A percentile compares a stretch with the other conserved stretches of the same genome.
These are phyloP conservation scores for Kuraishia molischiana DNA, from an alignment of 805 yeast genomes.

Conservation along the genomic window DNA sequence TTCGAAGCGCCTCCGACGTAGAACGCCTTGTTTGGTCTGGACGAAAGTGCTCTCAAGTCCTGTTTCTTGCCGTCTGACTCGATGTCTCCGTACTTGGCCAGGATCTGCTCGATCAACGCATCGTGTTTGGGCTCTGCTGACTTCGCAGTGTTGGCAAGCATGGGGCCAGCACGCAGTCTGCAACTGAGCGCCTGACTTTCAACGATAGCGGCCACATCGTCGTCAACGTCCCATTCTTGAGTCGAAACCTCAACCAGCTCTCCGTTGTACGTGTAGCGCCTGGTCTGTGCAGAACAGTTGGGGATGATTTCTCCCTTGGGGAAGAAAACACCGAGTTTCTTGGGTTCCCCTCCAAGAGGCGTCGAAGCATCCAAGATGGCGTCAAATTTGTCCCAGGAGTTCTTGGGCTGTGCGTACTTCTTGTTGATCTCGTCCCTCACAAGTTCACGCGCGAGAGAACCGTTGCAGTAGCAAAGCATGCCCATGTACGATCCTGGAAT, in stretches of 20 bases:
- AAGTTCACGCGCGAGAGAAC: constrained; percentile 76
- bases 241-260: constrained; percentile 21
- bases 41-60: constrained; percentile 27
- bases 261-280: constrained; percentile 35
- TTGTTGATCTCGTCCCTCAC: constrained; percentile 55
- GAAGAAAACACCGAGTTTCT: constrained; percentile 66
- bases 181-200: constrained; percentile 86
- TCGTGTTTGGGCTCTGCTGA: constrained; percentile 7
- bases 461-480: constrained; percentile 91
- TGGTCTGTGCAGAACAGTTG: constrained; percentile 55
- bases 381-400: constrained; percentile 56
- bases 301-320: constrained; percentile 92
- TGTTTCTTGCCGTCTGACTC: constrained; percentile 42
- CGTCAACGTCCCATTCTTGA: constrained; percentile 35
- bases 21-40: constrained; percentile 59
- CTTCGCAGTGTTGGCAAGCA: constrained; percentile 34
- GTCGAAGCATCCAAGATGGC: constrained; percentile 31
- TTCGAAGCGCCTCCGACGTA: constrained; percentile 87
- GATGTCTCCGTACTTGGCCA: constrained; percentile 28
- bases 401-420: constrained; percentile 22
- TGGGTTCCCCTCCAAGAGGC: constrained; percentile 22
- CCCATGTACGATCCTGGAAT: constrained; percentile 76
- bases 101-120: constrained; percentile 12
- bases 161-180: constrained; percentile 69
- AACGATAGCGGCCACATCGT: constrained; percentile 69